Conservation (phyloP, 2,329 filamentous ascomycete species). For the Ceratocystis ficicola region DNA sequence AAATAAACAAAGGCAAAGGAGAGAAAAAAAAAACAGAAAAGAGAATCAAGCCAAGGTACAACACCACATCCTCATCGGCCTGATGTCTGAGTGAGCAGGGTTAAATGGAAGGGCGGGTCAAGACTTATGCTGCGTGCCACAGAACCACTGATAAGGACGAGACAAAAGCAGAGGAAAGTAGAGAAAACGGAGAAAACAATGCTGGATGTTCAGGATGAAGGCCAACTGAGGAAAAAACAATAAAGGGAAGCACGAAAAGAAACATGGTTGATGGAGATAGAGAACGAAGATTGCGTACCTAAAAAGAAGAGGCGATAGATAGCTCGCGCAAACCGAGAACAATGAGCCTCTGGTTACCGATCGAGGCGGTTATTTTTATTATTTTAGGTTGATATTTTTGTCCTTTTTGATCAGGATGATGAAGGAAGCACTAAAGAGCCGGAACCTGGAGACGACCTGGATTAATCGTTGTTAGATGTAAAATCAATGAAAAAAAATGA, state of each 20-base stretch:
- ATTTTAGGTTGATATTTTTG: neutral
- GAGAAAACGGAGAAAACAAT: slow-evolving; percentile 11
- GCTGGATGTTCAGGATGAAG: neutral
- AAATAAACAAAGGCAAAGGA: neutral
- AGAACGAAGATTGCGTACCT: slow-evolving; percentile 3
- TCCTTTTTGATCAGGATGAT: neutral
- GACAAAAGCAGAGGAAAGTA: slow-evolving; percentile 5
- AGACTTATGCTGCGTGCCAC: slow-evolving; percentile 1
- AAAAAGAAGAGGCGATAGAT: slow-evolving; percentile 4
- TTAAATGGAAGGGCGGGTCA: slow-evolving; percentile 2
- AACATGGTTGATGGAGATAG: neutral
- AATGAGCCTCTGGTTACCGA: neutral
- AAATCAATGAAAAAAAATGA: neutral
- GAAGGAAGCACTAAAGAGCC: neutral
- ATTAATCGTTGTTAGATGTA: neutral
- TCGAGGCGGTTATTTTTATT: neutral
- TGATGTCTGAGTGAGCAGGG: neutral
- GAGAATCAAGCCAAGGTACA: neutral
- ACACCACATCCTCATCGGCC: neutral
- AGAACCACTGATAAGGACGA: slow-evolving; percentile 16
- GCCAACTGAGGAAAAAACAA: neutral
- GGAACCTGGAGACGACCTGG: slow-evolving; percentile 1
- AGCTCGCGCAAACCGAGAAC: neutral
- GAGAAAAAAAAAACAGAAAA: neutral
- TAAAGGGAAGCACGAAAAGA: slow-evolving; percentile 4